These are phyloP conservation scores for Alternaria infectoria DNA, from an alignment of 2,329 filamentous ascomycete genomes.

Conservation along the genomic window DNA sequence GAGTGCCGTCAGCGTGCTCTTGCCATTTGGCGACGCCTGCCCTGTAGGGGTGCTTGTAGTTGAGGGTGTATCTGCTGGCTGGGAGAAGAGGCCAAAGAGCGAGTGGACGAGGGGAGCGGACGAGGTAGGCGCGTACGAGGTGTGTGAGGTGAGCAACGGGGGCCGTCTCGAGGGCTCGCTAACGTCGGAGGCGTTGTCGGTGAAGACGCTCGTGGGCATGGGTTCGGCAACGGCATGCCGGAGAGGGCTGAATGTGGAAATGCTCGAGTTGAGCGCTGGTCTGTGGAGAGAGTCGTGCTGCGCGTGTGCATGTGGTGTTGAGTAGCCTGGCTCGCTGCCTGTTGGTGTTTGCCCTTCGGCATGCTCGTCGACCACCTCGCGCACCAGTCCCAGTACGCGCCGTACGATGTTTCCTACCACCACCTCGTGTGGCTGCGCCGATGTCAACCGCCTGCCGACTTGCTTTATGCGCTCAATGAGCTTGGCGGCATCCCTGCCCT, in stretches of 20 bases:
- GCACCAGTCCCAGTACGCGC: conserved; percentile 85
- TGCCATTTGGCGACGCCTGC: conserved; percentile 57
- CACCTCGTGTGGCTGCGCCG: conserved; percentile 87
- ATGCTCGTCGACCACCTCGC: conserved; percentile 87
- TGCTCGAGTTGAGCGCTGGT: conserved; percentile 49
- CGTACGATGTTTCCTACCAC: conserved; percentile 94
- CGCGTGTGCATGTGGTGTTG: conserved; percentile 45
- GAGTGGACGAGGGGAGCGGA: conserved; percentile 66
- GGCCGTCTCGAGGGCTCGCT: conserved; percentile 58
- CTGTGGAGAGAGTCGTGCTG: conserved; percentile 46
- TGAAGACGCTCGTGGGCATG: conserved; percentile 35
- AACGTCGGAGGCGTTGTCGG: conserved; percentile 45
- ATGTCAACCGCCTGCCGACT: conserved; percentile 77
- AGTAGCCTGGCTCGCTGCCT: conserved; percentile 65
- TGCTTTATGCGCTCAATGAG: conserved; percentile 81
- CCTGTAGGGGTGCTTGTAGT: conserved; percentile 60
- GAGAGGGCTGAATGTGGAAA: conserved; percentile 57
- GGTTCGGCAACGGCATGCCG: conserved; percentile 50
- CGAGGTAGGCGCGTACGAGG: conserved; percentile 66
- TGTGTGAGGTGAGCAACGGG: conserved; percentile 66
- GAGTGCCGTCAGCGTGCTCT: conserved; percentile 39
- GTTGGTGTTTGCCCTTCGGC: conserved; percentile 66
- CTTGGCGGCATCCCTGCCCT: conserved; percentile 76
- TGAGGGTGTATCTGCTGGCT: conserved; percentile 60
- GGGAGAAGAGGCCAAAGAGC: conserved; percentile 86